A percentile compares a stretch with the other conserved stretches of the same genome.
Evolutionary conservation across 1,284 basidiomycete genomes (phyloP).

Genomic region (Cutaneotrichosporon cutaneum): DNA sequence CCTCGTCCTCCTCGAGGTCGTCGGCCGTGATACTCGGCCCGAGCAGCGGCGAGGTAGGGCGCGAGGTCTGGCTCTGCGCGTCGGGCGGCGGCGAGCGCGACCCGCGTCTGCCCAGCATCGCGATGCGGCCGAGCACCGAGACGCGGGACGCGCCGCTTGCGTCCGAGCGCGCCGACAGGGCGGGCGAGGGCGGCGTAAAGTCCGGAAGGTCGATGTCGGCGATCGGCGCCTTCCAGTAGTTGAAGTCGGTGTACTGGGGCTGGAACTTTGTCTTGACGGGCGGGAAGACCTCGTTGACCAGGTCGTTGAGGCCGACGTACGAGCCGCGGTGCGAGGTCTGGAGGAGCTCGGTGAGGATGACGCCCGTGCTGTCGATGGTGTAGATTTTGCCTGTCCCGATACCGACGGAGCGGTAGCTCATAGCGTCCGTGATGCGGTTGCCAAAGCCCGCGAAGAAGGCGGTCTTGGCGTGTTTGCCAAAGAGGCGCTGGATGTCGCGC

Average conservation of each 20-base stretch:
- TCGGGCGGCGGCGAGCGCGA: constrained; percentile 39
- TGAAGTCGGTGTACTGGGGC: constrained; percentile 94
- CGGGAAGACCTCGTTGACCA: constrained; percentile 99
- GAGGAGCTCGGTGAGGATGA: constrained; percentile 95
- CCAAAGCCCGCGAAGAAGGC: constrained; percentile 96
- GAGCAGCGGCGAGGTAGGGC: constrained; percentile 53
- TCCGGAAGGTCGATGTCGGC: constrained; percentile 81
- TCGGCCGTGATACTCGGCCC: constrained; percentile 42
- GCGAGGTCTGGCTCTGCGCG: constrained; percentile 50
- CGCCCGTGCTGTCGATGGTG: constrained; percentile 92
- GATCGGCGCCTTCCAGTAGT: constrained; percentile 86
- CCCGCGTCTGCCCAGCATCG: constrained; percentile 58
- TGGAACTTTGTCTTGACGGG: constrained; percentile 84
- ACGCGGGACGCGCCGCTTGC: constrained; percentile 64
- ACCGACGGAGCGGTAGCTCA: constrained; percentile 94
- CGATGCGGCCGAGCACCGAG: constrained; percentile 77
- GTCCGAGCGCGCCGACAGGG: constrained; percentile 87
- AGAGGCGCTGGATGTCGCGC: constrained; percentile 90
- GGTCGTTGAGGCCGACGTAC: constrained; percentile 72
- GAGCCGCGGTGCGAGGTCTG: constrained; percentile 91
- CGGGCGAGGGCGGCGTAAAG: constrained; percentile 84
- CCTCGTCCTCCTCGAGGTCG: constrained; percentile 47
- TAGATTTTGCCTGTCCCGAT: constrained; percentile 94
- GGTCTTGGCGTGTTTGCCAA: constrained; percentile 68
- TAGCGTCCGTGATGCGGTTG: constrained; percentile 95